A percentile compares a stretch with the other conserved stretches of the same genome.
Evolutionary conservation across 257 asterid genomes (phyloP).

Genomic region (Nemophila menziesii): DNA sequence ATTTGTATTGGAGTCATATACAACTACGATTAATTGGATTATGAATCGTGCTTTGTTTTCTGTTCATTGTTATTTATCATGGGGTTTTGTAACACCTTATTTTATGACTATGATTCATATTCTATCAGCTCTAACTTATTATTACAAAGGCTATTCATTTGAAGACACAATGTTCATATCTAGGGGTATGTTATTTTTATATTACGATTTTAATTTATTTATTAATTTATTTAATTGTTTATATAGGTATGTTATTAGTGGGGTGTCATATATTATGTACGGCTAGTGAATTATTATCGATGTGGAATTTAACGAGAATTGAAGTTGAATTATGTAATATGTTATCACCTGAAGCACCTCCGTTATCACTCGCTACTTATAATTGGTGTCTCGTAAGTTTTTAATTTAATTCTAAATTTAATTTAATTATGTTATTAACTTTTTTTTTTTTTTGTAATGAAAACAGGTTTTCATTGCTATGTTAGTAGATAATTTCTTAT

Average conservation of each 20-base stretch:
- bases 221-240: constrained; percentile 5
- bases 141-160: constrained; percentile 37
- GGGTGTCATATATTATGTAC: constrained; percentile 61
- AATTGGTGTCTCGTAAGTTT: constrained; percentile 94
- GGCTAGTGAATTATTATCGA: constrained; percentile 67
- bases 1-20: constrained; percentile 86
- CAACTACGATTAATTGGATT: constrained; percentile 72
- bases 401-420: neutral
- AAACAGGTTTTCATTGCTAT: constrained; percentile 84
- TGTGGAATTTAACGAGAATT: constrained; percentile 97
- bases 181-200: constrained; percentile 66
- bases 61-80: constrained; percentile 86
- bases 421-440: constrained; percentile 8
- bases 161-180: constrained; percentile 44
- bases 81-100: constrained; percentile 89
- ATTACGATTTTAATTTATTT: neutral
- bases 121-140: constrained; percentile 57
- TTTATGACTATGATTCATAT: constrained; percentile 63
- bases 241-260: constrained; percentile 49
- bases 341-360: constrained; percentile 95
- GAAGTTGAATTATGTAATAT: constrained; percentile 89
- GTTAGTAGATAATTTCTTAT: constrained; percentile 88
- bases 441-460: constrained; percentile 18
- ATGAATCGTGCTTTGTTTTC: constrained; percentile 93
- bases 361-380: constrained; percentile 74